These are phyloP conservation scores for Sporothrix dimorphospora DNA, from an alignment of 2,329 filamentous ascomycete genomes.

Conservation along the genomic window DNA sequence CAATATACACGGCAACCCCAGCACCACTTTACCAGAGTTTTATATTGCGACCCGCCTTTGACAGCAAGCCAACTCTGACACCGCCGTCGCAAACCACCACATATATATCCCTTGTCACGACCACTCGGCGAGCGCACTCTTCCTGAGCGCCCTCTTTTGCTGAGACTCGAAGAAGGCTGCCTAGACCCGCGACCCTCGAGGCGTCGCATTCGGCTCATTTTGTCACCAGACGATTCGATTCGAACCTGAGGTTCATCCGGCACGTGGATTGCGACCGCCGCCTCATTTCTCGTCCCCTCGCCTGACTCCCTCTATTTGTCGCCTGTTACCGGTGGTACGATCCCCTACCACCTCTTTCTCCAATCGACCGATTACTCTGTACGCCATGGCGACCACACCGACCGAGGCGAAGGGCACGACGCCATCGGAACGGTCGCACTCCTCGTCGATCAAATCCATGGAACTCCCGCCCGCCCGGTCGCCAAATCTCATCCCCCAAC, in stretches of 20 bases:
- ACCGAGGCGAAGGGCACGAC: conserved; percentile 43
- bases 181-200: not conserved
- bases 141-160: no score
- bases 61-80: not conserved
- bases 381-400: conserved; percentile 40
- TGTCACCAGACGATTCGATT: not conserved
- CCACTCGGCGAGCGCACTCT: not conserved
- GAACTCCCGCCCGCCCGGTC: conserved; percentile 46
- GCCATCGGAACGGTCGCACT: conserved; percentile 52
- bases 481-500: conserved; percentile 44
- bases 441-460: conserved; percentile 55
- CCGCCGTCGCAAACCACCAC: conserved; percentile 5
- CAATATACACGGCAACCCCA: conserved; percentile 9
- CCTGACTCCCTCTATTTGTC: not conserved
- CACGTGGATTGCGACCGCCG: not conserved
- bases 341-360: not conserved
- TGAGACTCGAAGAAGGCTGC: not conserved
- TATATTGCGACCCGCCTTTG: conserved; percentile 18
- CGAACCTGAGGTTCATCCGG: not conserved
- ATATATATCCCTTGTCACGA: not conserved
- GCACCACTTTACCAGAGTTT: conserved; percentile 7
- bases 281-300: not conserved
- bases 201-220: not conserved
- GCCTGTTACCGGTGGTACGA: not conserved
- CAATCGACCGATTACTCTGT: not conserved